Evolutionary conservation across 1,284 basidiomycete species (phyloP).

Genomic region (Wallemia hederae): DNA sequence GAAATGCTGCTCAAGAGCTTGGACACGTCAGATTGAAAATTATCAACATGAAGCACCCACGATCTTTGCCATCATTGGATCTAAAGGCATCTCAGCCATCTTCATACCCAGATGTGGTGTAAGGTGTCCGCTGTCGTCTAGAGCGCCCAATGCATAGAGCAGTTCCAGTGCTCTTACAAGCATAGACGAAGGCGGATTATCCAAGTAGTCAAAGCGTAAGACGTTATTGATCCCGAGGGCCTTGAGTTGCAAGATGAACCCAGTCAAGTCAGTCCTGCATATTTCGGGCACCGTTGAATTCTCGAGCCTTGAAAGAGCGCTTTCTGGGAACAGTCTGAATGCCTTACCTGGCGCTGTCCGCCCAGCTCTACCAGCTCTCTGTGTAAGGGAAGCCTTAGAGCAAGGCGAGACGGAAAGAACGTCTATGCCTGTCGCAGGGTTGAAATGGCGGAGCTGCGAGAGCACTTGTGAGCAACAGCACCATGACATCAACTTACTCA

Average conservation of each 20-base stretch:
- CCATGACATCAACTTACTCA: conserved; percentile 24
- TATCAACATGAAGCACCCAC: conserved; percentile 13
- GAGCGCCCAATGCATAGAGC: conserved; percentile 19
- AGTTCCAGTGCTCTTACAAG: conserved; percentile 8
- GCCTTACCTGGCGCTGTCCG: conserved; percentile 43
- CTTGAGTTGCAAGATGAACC: conserved; percentile 53
- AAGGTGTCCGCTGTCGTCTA: conserved; percentile 22
- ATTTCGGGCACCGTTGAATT: conserved; percentile 58
- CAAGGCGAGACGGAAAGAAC: conserved; percentile 2
- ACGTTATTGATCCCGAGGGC: conserved; percentile 43
- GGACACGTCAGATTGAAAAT: background rate
- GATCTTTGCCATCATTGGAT: conserved; percentile 27
- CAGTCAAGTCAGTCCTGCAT: conserved; percentile 48
- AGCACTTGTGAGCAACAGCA: background rate
- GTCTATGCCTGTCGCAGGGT: conserved; percentile 7
- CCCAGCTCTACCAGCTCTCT: conserved; percentile 1
- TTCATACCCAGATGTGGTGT: conserved; percentile 21
- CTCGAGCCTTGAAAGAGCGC: conserved; percentile 34
- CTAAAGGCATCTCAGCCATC: conserved; percentile 26
- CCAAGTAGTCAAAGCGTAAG: conserved; percentile 52
- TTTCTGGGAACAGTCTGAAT: conserved; percentile 64
- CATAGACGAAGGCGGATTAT: conserved; percentile 24
- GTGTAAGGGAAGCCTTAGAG: background rate
- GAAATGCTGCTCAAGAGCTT: conserved; percentile 61
- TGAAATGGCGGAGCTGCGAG: conserved; percentile 3